Percentiles rank a stretch among this genome's conserved stretches.
Conservation (phyloP, 2,329 filamentous ascomycete genomes). For the Fusarium nelsonii region DNA sequence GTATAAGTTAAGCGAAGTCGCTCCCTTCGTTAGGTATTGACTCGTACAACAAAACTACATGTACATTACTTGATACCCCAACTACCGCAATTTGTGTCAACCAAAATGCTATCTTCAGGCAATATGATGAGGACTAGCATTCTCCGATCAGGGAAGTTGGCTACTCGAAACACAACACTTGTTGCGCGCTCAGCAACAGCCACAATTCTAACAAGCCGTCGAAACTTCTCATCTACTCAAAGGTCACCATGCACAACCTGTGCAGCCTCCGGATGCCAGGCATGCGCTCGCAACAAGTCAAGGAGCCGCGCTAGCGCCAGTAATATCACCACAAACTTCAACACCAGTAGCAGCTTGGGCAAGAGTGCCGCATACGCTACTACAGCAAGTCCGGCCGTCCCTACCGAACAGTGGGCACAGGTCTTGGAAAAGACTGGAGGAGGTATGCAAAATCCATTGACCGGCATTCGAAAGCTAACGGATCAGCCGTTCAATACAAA, state of each 20-base stretch:
- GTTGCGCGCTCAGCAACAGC: slow-evolving; percentile 28
- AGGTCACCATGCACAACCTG: slow-evolving; percentile 33
- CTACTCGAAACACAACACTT: slow-evolving; percentile 25
- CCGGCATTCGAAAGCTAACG: neutral
- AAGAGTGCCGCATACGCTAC: slow-evolving; percentile 43
- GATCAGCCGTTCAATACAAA: slow-evolving; percentile 72
- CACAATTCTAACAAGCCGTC: slow-evolving; percentile 14
- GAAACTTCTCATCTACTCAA: slow-evolving; percentile 36
- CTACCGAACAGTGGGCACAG: slow-evolving; percentile 87
- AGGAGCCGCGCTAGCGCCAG: slow-evolving; percentile 22
- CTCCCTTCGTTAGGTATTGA: neutral
- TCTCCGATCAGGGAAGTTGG: slow-evolving; percentile 26
- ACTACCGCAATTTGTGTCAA: neutral
- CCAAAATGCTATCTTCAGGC: slow-evolving; percentile 30
- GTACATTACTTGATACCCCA: neutral
- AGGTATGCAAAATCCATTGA: slow-evolving; percentile 53
- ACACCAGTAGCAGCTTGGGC: slow-evolving; percentile 10
- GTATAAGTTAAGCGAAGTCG: slow-evolving; percentile 19
- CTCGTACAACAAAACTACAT: neutral
- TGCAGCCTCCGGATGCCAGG: slow-evolving; percentile 15
- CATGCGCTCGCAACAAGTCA: slow-evolving; percentile 31
- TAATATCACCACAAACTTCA: slow-evolving; percentile 25
- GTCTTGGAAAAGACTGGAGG: slow-evolving; percentile 83
- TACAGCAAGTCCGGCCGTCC: slow-evolving; percentile 62
- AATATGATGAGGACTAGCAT: slow-evolving; percentile 36